Conservation (phyloP, 208 protist genomes). For the Wallacemonas rigidus region DNA sequence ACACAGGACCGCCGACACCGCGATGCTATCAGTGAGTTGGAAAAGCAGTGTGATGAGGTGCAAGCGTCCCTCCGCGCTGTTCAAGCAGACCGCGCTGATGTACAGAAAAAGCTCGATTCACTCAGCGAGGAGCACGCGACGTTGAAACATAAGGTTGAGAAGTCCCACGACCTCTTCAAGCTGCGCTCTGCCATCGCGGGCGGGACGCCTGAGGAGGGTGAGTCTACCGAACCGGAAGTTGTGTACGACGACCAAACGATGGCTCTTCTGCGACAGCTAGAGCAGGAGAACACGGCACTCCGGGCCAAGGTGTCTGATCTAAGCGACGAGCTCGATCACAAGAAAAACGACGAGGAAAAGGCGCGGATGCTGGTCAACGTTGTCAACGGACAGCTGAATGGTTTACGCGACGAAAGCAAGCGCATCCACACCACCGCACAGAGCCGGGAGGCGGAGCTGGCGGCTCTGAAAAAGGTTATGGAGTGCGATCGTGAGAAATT, state of each 20-base stretch:
- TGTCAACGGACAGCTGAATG: conserved; percentile 85
- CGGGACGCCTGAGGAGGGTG: background rate
- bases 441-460: conserved; percentile 46
- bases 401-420: conserved; percentile 76
- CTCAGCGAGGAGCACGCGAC: conserved; percentile 14
- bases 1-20: conserved; percentile 31
- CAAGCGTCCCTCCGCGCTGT: conserved; percentile 17
- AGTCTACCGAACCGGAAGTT: conserved; percentile 9
- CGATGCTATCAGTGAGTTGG: conserved; percentile 34
- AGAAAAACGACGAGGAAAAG: conserved; percentile 83
- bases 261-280: conserved; percentile 77
- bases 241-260: conserved; percentile 67
- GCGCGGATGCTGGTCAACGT: conserved; percentile 78
- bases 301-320: conserved; percentile 54
- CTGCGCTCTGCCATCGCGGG: conserved; percentile 21
- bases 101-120: conserved; percentile 16
- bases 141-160: conserved; percentile 7
- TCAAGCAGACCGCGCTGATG: conserved; percentile 18
- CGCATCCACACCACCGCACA: conserved; percentile 55
- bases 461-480: conserved; percentile 49
- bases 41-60: conserved; percentile 29
- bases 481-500: conserved; percentile 41
- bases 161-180: conserved; percentile 20
- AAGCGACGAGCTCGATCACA: conserved; percentile 61
- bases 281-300: conserved; percentile 53